phyloP scores from a whole-genome alignment of 1,139 yeast species.

The Lodderomyces elongisporus region DNA sequence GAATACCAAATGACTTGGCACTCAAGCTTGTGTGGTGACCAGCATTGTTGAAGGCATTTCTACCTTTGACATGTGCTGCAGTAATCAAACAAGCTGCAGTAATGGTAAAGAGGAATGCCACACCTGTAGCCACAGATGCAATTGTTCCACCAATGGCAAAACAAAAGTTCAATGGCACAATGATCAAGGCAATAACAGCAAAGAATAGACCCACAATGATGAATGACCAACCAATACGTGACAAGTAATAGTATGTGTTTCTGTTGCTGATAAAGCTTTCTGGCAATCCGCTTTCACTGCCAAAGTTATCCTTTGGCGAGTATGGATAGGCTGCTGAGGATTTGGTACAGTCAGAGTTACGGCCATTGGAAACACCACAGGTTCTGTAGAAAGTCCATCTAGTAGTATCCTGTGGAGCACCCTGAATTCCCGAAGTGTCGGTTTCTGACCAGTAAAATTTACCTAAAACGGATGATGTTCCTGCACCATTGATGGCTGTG shows the following conservation, averaged over 20 bases:
- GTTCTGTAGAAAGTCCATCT: constrained; percentile 70
- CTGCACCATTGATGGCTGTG: constrained; percentile 60
- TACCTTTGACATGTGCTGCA: constrained; percentile 61
- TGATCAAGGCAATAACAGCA: constrained; percentile 43
- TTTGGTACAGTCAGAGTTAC: constrained; percentile 40
- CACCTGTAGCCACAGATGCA: constrained; percentile 25
- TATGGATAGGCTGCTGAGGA: constrained; percentile 59
- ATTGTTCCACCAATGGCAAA: constrained; percentile 15
- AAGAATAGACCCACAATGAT: constrained; percentile 56
- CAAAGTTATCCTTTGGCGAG: constrained; percentile 58
- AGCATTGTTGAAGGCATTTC: constrained; percentile 45
- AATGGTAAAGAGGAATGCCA: constrained; percentile 49
- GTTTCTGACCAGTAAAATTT: constrained; percentile 70
- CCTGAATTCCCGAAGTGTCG: constrained; percentile 52
- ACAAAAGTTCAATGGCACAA: constrained; percentile 14
- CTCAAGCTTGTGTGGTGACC: constrained; percentile 52
- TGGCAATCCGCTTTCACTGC: constrained; percentile 42
- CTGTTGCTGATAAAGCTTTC: constrained; percentile 39
- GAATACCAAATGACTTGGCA: constrained; percentile 52
- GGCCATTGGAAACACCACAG: constrained; percentile 46
- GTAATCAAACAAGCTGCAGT: constrained; percentile 62
- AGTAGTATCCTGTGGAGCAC: constrained; percentile 15
- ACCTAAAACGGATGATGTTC: constrained; percentile 41
- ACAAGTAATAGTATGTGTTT: constrained; percentile 53
- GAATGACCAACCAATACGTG: constrained; percentile 68